phyloP scores from a whole-genome alignment of 192 early-diverging fungal genomes.

The Coemansia sp. region DNA sequence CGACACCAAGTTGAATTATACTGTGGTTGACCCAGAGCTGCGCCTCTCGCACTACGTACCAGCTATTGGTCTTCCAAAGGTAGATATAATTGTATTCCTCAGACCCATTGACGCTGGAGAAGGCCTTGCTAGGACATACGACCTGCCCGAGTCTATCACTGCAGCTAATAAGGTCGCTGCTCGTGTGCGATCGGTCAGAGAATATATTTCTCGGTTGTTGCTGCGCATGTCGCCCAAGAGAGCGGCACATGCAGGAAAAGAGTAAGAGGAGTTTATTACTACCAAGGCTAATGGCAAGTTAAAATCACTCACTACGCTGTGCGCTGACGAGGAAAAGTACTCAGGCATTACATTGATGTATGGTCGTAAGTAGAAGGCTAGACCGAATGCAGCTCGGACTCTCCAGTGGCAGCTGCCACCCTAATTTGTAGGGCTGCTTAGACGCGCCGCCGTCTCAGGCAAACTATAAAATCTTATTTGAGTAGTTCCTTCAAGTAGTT shows the following conservation, averaged over 20 bases:
- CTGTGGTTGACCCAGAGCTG: background rate
- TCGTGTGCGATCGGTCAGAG: background rate
- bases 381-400: no score
- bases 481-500: no score
- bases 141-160: background rate
- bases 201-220: background rate
- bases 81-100: slow-evolving; percentile 13
- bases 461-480: no score
- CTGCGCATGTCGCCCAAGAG: background rate
- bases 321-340: no score
- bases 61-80: background rate
- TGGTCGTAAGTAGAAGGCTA: no score
- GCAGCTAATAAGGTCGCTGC: background rate
- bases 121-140: slow-evolving; percentile 53
- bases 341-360: no score
- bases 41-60: background rate
- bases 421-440: no score
- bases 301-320: no score
- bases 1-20: background rate
- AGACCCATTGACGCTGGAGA: slow-evolving; percentile 59
- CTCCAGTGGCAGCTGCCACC: no score
- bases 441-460: no score
- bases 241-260: background rate
- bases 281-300: no score
- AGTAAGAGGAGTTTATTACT: no score